phyloP scores from a whole-genome alignment of 805 yeast species.

The Starmerella gropengiesseri region DNA sequence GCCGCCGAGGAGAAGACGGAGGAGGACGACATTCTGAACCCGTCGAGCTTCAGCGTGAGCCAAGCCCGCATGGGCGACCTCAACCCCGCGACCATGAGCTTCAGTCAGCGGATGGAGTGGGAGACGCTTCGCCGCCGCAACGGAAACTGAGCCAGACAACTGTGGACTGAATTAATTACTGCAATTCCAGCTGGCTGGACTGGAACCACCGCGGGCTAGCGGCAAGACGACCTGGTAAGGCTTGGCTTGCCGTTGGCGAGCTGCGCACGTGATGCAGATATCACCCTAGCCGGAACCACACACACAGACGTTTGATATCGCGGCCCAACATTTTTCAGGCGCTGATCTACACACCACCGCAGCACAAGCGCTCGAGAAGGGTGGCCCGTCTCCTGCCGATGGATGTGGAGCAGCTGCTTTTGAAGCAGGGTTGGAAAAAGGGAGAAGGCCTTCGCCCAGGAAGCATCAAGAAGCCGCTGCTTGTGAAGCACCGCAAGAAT shows the following conservation, averaged over 20 bases:
- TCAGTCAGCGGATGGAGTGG: conserved; percentile 26
- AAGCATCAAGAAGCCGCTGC: conserved; percentile 71
- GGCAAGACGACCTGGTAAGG: too few relatives aligned
- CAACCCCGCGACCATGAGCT: conserved; percentile 24
- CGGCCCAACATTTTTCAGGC: too few relatives aligned
- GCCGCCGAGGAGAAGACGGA: conserved; percentile 1
- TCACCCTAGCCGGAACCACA: too few relatives aligned
- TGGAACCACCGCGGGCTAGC: too few relatives aligned
- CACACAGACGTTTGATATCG: too few relatives aligned
- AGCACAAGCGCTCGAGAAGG: too few relatives aligned
- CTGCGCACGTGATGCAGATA: too few relatives aligned
- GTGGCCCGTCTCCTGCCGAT: too few relatives aligned
- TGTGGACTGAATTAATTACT: too few relatives aligned
- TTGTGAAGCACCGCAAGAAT: conserved; percentile 84
- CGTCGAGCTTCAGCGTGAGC: neutral
- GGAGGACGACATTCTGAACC: conserved; percentile 1
- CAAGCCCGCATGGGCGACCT: conserved; percentile 1
- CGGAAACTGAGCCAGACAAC: neutral
- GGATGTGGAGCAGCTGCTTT: conserved; percentile 66
- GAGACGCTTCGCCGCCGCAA: conserved; percentile 16
- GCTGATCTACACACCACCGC: too few relatives aligned
- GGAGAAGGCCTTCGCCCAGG: conserved; percentile 78
- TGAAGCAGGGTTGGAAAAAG: conserved; percentile 80
- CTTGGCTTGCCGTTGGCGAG: too few relatives aligned
- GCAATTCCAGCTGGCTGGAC: too few relatives aligned